Evolutionary conservation across 805 yeast genomes (phyloP).

Genomic region (Ogataea chonburiensis): DNA sequence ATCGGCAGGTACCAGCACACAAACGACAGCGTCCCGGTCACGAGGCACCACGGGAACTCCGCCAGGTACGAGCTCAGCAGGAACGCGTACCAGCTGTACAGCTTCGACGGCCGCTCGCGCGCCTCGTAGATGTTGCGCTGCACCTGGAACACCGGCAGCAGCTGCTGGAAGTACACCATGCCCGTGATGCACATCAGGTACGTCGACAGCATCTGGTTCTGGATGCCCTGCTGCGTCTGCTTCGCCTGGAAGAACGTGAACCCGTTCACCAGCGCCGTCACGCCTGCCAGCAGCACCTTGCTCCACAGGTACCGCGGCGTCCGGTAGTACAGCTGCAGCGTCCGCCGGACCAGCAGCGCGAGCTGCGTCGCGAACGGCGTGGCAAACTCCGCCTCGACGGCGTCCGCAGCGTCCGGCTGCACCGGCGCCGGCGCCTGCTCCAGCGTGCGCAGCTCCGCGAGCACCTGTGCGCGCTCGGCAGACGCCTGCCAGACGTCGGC

Average conservation of each 20-base stretch:
- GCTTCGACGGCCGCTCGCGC: slow-evolving; percentile 67
- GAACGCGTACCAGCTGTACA: slow-evolving; percentile 63
- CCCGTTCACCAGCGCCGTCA: slow-evolving; percentile 60
- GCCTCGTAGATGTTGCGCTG: slow-evolving; percentile 67
- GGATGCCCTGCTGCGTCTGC: slow-evolving; percentile 60
- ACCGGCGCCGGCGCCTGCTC: slow-evolving; percentile 47
- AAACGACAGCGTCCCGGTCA: slow-evolving; percentile 58
- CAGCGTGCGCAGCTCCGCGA: slow-evolving; percentile 56
- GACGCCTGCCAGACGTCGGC: slow-evolving; percentile 73
- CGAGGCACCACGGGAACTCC: slow-evolving; percentile 60
- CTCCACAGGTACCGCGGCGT: slow-evolving; percentile 56
- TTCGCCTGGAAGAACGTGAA: slow-evolving; percentile 64
- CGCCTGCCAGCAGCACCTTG: slow-evolving; percentile 49
- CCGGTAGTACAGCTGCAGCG: slow-evolving; percentile 60
- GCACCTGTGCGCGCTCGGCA: slow-evolving; percentile 53
- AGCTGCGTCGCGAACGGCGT: slow-evolving; percentile 41
- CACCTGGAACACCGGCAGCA: slow-evolving; percentile 53
- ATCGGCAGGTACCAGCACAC: slow-evolving; percentile 68
- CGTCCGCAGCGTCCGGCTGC: slow-evolving; percentile 35
- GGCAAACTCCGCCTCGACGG: slow-evolving; percentile 41
- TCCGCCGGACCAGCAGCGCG: slow-evolving; percentile 44
- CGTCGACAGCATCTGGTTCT: slow-evolving; percentile 73
- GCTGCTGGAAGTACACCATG: slow-evolving; percentile 56
- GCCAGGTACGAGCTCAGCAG: slow-evolving; percentile 58
- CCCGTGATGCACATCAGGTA: slow-evolving; percentile 61